Base-by-base conservation (phyloP, 306 rosid species). In the Lathyrus aphaca region DNA sequence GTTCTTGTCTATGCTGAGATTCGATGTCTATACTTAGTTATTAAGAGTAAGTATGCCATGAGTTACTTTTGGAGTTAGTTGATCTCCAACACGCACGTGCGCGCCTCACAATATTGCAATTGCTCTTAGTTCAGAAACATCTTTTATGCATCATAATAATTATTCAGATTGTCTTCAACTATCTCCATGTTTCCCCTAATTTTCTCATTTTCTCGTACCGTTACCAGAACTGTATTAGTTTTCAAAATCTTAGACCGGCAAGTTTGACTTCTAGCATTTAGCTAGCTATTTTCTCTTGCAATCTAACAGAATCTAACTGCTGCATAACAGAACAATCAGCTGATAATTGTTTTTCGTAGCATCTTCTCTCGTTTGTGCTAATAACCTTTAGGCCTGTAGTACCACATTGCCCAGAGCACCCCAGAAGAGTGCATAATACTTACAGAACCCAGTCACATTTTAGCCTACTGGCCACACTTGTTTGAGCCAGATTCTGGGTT, bases 271-370 rank as follows among this genome's bases (percentile, higher is more conserved):
- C 38, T 32, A 32, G 38, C 8, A 30, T 30, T 16, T 49, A 49
- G 55, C 55, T 49, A 16, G 21, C 55, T 49, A 49, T 49, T 16
- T 49, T 49, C 27, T 49, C 27, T 49, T 15, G 23, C 55, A 48
- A 48, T 48, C 23, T 48, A 48, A 48, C 55, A 6, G 55, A 9
- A 48, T 48, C 23, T 48, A 48, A 48, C 55, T 6, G 55, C 11
- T 40, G 55, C 56, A 19, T 49, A 49, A 8, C 56, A 17, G 56
- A 49, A 17, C 27, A 49, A 49, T 49, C 56, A 17, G 2, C 56
- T 17, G 56, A 49, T 10, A 49, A 49, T 14, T 49, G 56, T 49
- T 49, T 49, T 49, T 49, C 16, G 56, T 49, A 7, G 56, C 56
- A 8, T 49, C 56, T 49, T 49, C 12, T 17, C 3, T 49, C 4